Percentiles rank a stretch among this genome's conserved stretches.
Evolutionary conservation across 2,329 filamentous ascomycete species (phyloP).

Genomic region (Fusarium devonianum): DNA sequence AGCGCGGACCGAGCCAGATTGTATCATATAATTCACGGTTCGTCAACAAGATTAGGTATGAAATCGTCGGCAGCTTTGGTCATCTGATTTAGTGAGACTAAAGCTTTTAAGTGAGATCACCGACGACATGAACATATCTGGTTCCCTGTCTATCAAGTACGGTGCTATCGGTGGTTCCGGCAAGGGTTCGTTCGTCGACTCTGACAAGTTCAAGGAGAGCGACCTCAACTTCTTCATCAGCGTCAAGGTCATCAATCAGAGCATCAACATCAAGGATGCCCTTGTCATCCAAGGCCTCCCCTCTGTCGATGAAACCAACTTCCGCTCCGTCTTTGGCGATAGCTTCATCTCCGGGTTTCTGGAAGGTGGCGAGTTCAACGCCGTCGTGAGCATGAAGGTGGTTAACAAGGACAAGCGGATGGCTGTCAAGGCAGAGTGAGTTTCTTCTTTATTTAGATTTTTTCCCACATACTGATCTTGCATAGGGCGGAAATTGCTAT

Average conservation of each 20-base stretch:
- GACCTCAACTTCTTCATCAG: conserved; percentile 14
- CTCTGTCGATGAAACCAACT: neutral
- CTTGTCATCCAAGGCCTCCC: neutral
- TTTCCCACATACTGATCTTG: no score
- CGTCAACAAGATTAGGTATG: no score
- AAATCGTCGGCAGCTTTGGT: no score
- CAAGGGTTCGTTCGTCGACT: neutral
- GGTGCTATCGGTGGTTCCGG: neutral
- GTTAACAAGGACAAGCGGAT: neutral
- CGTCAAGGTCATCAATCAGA: conserved; percentile 16
- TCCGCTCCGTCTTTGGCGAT: conserved; percentile 7
- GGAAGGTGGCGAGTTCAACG: conserved; percentile 7
- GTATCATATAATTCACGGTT: no score
- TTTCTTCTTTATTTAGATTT: no score
- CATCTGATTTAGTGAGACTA: no score
- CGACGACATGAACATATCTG: conserved; percentile 6
- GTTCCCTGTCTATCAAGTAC: conserved; percentile 1
- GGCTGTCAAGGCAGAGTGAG: no score
- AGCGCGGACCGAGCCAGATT: no score
- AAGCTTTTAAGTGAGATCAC: no score
- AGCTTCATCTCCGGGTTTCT: conserved; percentile 19
- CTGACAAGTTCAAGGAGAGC: conserved; percentile 8
- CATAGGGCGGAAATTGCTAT: no score
- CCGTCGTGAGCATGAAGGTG: conserved; percentile 5
- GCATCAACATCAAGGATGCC: conserved; percentile 1